These are phyloP conservation scores for Phaffomyces opuntiae DNA, from an alignment of 805 yeast genomes.

Conservation along the genomic window DNA sequence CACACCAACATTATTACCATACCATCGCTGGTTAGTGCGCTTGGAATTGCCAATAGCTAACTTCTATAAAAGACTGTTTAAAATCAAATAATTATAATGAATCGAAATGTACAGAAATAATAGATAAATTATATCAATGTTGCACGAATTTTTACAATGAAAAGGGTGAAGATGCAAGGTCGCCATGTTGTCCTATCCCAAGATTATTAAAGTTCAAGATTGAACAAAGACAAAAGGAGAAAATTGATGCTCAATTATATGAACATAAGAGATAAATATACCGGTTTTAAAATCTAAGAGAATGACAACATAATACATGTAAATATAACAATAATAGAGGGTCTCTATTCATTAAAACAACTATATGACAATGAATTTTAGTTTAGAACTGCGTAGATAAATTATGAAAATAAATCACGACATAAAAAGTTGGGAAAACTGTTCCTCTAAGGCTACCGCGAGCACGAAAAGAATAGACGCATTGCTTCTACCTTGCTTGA, in stretches of 20 bases:
- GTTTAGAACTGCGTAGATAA: slow-evolving; percentile 72
- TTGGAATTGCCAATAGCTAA: neutral
- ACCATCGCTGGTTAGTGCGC: neutral
- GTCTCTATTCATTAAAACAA: too few species aligned
- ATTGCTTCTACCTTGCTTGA: slow-evolving; percentile 22
- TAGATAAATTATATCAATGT: slow-evolving; percentile 69
- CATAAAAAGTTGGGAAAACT: slow-evolving; percentile 48
- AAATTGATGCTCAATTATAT: slow-evolving; percentile 48
- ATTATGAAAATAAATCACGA: slow-evolving; percentile 31
- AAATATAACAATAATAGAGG: too few species aligned
- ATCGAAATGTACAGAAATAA: slow-evolving; percentile 59
- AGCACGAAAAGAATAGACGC: slow-evolving; percentile 57
- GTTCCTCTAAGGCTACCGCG: slow-evolving; percentile 81
- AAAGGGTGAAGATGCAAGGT: slow-evolving; percentile 50
- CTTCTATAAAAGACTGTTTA: slow-evolving; percentile 46
- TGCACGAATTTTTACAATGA: slow-evolving; percentile 59
- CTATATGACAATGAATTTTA: slow-evolving; percentile 32
- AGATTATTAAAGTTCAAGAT: slow-evolving; percentile 54
- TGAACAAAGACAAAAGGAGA: slow-evolving; percentile 51
- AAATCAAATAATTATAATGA: slow-evolving; percentile 59
- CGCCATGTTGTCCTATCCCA: slow-evolving; percentile 77
- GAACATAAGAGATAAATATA: neutral
- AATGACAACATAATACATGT: neutral
- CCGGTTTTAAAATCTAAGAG: too few species aligned
- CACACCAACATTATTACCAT: too few species aligned